Percentiles rank a stretch among this genome's conserved stretches.
Evolutionary conservation across 345 rosid species (phyloP).

Genomic region (Diplotaxis tenuifolia): DNA sequence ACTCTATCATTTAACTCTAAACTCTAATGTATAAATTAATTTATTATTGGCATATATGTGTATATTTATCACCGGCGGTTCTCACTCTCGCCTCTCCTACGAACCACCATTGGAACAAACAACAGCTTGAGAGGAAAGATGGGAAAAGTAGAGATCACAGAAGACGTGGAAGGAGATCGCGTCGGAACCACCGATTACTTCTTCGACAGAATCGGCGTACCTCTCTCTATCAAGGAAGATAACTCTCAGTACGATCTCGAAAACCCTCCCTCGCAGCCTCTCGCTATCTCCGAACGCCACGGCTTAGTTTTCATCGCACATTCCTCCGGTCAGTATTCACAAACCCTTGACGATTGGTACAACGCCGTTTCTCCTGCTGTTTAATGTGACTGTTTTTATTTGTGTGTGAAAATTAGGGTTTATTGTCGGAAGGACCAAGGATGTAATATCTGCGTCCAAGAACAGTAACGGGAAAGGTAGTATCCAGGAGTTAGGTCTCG

Average conservation of each 20-base stretch:
- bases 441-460: slow-evolving; percentile 63
- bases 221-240: slow-evolving; percentile 45
- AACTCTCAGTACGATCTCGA: slow-evolving; percentile 45
- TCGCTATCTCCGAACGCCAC: slow-evolving; percentile 53
- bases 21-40: too few species aligned
- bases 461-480: slow-evolving; percentile 41
- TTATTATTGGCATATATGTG: too few species aligned
- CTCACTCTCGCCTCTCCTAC: slow-evolving; percentile 3
- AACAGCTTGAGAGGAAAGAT: slow-evolving; percentile 22
- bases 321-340: slow-evolving; percentile 51
- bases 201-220: slow-evolving; percentile 70
- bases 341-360: neutral
- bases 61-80: slow-evolving; percentile 15
- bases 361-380: neutral
- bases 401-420: slow-evolving; percentile 57
- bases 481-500: slow-evolving; percentile 56
- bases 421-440: slow-evolving; percentile 68
- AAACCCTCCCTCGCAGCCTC: slow-evolving; percentile 68
- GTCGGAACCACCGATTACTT: slow-evolving; percentile 52
- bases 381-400: slow-evolving; percentile 7
- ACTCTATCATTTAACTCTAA: too few species aligned
- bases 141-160: slow-evolving; percentile 42
- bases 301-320: slow-evolving; percentile 65
- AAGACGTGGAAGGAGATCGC: slow-evolving; percentile 65
- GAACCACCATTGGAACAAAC: slow-evolving; percentile 9